A percentile compares a stretch with the other conserved stretches of the same genome.
phyloP scores from a whole-genome alignment of 2,329 filamentous ascomycete genomes.

The Penicillium freii region DNA sequence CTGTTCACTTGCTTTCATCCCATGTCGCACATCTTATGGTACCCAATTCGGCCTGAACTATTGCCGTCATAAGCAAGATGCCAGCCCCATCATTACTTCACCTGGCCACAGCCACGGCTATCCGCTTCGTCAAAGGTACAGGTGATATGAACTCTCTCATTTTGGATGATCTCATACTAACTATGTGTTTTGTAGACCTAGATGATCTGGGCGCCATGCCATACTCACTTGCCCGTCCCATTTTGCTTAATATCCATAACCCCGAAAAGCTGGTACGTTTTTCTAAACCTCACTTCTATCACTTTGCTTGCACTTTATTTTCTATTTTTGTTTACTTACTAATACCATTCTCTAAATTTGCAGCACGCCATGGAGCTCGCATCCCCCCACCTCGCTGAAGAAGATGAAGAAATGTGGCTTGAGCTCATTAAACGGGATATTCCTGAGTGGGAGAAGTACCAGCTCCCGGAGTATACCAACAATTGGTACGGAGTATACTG shows the following conservation, averaged over 20 bases:
- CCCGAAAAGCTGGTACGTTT: conserved; percentile 66
- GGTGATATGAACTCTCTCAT: neutral
- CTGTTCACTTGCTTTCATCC: conserved; percentile 13
- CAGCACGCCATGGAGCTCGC: conserved; percentile 65
- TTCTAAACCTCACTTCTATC: neutral
- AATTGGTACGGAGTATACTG: conserved; percentile 79
- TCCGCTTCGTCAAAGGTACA: conserved; percentile 39
- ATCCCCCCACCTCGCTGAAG: conserved; percentile 71
- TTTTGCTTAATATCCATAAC: conserved; percentile 70
- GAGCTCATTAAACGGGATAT: conserved; percentile 77
- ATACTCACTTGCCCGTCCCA: conserved; percentile 62
- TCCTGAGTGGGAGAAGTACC: conserved; percentile 63
- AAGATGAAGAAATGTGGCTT: conserved; percentile 72
- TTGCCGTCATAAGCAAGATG: conserved; percentile 27
- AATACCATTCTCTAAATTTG: neutral
- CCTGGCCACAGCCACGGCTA: conserved; percentile 36
- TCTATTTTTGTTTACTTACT: neutral
- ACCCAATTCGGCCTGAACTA: conserved; percentile 5
- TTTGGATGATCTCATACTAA: neutral
- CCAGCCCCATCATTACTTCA: conserved; percentile 36
- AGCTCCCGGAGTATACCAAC: conserved; percentile 62
- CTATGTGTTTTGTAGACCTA: conserved; percentile 47
- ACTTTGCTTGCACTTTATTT: neutral
- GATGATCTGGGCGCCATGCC: conserved; percentile 70
- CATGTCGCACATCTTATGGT: conserved; percentile 8